phyloP scores from a whole-genome alignment of 169 alveolate species.

The Plasmodium billcollinsi region DNA sequence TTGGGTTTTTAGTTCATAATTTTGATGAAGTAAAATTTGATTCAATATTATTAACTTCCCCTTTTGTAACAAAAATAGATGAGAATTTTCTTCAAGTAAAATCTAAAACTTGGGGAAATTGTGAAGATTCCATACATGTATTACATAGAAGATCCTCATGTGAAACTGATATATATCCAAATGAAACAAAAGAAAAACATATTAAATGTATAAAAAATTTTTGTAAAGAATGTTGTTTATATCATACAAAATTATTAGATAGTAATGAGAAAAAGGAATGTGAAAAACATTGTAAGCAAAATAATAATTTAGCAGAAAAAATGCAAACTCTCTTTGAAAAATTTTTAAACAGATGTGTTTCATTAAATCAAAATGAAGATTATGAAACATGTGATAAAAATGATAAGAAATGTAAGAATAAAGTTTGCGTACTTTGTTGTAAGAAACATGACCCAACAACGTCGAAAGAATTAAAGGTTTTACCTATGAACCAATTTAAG shows the following conservation, averaged over 20 bases:
- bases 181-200: slow-evolving; percentile 77
- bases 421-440: slow-evolving; percentile 60
- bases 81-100: slow-evolving; percentile 57
- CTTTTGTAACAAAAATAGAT: slow-evolving; percentile 14
- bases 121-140: slow-evolving; percentile 81
- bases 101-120: slow-evolving; percentile 82
- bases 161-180: slow-evolving; percentile 77
- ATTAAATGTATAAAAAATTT: slow-evolving; percentile 79
- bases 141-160: slow-evolving; percentile 80
- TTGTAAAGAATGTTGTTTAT: slow-evolving; percentile 83
- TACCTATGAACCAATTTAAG: slow-evolving; percentile 47
- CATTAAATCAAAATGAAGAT: slow-evolving; percentile 64
- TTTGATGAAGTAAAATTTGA: slow-evolving; percentile 79
- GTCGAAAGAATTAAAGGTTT: slow-evolving; percentile 32
- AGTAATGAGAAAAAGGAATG: slow-evolving; percentile 80
- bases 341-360: slow-evolving; percentile 67
- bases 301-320: slow-evolving; percentile 76
- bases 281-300: slow-evolving; percentile 79
- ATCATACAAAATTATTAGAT: slow-evolving; percentile 84
- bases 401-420: slow-evolving; percentile 37
- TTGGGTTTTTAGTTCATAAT: slow-evolving; percentile 66
- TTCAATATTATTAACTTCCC: slow-evolving; percentile 37
- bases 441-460: slow-evolving; percentile 19
- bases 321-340: slow-evolving; percentile 70
- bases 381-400: slow-evolving; percentile 49